Base-by-base conservation (phyloP, 139 green algal genomes). In the Edaphochlamys debaryana region DNA sequence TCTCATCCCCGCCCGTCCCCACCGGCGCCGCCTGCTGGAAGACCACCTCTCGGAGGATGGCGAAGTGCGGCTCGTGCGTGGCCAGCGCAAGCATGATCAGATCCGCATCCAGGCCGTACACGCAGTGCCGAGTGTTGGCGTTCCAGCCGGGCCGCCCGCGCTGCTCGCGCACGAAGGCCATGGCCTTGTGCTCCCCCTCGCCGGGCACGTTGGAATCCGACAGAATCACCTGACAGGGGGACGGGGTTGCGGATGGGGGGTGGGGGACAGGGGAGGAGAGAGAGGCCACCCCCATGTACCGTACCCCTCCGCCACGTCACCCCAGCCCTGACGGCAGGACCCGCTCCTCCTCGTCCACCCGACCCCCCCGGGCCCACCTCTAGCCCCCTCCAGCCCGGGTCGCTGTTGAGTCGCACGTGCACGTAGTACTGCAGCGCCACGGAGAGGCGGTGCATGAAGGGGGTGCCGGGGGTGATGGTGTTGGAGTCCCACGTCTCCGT, bases 181-280 rank as follows among this genome's bases (percentile, higher is more conserved):
- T 98, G 70, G 98, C 95, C 92, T 99, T 99, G 95, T 99, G 98
- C 94, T 99, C 98, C 15, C 98, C 98, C 91, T 99, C 98, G 1
- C 98, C 98, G 4, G 98, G 98, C 42, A 92, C 87, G 87, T 99
- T 98, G 58, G 94, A 92, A 91, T 99, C 98, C 1, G 93, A 97
- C 23, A 98, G 86, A 74, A 99, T 95, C n/a, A 99, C 95, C 94
- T 98, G 50, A 4, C 29, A 0, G 25, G 54, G n/a, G 73, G 36
- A 7, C 17, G 58, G 0, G 54, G 11, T 22, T 11, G 34, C 22
- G 32, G 23, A 79, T 40, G 42, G 15, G 29, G 69, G 40, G 40
- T 15, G 40, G 41, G 68, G 68, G 25, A 32, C 13, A 9, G 34
- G 36, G 11, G 11, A 56, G 68, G 36, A 58, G 7, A 11, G 41